A percentile compares a stretch with the other conserved stretches of the same genome.
Evolutionary conservation across 371 early-diverging fungal genomes (phyloP).

Genomic region (Circinella umbellata): DNA sequence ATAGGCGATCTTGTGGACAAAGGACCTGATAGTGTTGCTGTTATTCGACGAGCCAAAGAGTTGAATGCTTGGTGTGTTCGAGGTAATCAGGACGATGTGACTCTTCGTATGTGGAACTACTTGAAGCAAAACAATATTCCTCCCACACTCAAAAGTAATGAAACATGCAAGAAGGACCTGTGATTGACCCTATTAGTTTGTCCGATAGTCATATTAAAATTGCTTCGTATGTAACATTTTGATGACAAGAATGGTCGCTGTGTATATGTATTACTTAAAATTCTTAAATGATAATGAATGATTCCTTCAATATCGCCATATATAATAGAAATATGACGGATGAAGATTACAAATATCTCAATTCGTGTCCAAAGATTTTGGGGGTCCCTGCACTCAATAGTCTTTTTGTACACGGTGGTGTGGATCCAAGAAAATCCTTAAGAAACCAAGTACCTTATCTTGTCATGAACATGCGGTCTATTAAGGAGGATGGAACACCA

Average conservation of each 20-base stretch:
- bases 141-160: not conserved
- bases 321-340: conserved; percentile 33
- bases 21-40: conserved; percentile 68
- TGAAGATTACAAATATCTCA: conserved; percentile 58
- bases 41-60: conserved; percentile 57
- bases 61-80: conserved; percentile 66
- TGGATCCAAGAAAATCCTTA: conserved; percentile 52
- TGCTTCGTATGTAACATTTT: conserved; percentile 36
- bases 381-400: conserved; percentile 57
- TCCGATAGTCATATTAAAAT: conserved; percentile 44
- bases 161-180: conserved; percentile 32
- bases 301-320: not conserved
- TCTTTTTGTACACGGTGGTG: conserved; percentile 71
- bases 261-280: too few species aligned
- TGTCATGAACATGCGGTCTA: conserved; percentile 67
- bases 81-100: conserved; percentile 81
- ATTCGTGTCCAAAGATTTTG: conserved; percentile 64
- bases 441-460: conserved; percentile 52
- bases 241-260: too few species aligned
- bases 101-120: conserved; percentile 60
- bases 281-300: too few species aligned
- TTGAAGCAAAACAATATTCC: not conserved
- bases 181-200: conserved; percentile 46
- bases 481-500: conserved; percentile 44
- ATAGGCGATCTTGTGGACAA: conserved; percentile 75